These are phyloP conservation scores for Prunus padus DNA, from an alignment of 306 rosid genomes.

Conservation along the genomic window DNA sequence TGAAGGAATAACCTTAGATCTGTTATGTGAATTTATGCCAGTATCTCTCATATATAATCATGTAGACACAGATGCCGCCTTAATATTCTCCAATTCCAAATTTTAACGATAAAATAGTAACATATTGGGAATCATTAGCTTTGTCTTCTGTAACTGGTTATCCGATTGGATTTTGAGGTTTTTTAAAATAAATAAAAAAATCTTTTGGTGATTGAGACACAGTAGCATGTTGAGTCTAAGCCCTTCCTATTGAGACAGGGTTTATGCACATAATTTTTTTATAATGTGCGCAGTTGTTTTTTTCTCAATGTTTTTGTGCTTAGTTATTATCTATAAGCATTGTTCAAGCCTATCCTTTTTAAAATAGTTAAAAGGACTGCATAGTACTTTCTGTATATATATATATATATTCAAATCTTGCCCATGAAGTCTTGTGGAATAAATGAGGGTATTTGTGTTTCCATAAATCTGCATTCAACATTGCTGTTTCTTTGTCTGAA, in stretches of 20 bases:
- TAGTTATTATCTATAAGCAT: constrained; percentile 44
- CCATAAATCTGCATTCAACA: constrained; percentile 27
- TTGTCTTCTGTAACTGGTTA: background rate
- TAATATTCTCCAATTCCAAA: constrained; percentile 20
- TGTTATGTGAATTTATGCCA: constrained; percentile 32
- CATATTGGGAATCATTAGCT: constrained; percentile 19
- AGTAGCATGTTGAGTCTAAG: constrained; percentile 16
- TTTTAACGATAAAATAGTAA: background rate
- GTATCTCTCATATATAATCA: constrained; percentile 32
- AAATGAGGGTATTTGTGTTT: constrained; percentile 9
- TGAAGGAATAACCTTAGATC: constrained; percentile 35
- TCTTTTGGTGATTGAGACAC: constrained; percentile 4
- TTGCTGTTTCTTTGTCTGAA: background rate
- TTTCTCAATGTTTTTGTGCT: constrained; percentile 35
- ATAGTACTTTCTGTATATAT: constrained; percentile 32
- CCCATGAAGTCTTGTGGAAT: constrained; percentile 46
- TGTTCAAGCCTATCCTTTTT: constrained; percentile 31
- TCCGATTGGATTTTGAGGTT: background rate
- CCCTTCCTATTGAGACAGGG: constrained; percentile 21
- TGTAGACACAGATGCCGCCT: constrained; percentile 30
- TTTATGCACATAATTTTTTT: constrained; percentile 6
- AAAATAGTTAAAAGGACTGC: constrained; percentile 25
- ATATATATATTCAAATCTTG: constrained; percentile 50
- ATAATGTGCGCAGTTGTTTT: constrained; percentile 30
- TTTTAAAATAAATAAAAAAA: too few species aligned